phyloP scores from a whole-genome alignment of 148 eudicot species.

The Chenopodium album region DNA sequence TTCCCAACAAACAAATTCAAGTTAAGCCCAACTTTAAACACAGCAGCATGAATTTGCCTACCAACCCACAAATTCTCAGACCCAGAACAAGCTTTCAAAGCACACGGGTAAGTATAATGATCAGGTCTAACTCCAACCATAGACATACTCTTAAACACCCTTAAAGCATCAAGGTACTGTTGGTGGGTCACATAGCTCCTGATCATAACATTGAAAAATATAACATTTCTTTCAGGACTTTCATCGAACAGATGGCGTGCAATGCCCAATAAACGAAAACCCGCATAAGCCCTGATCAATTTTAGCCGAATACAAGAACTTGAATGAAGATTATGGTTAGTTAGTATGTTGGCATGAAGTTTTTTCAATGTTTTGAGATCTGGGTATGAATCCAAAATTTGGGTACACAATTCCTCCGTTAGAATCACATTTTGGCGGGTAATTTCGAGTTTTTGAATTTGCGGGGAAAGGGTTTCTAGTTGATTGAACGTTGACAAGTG shows the following conservation, averaged over 20 bases:
- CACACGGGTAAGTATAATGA: slow-evolving; percentile 77
- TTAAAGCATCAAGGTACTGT: slow-evolving; percentile 48
- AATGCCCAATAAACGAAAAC: slow-evolving; percentile 38
- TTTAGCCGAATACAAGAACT: slow-evolving; percentile 57
- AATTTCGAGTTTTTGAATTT: slow-evolving; percentile 4
- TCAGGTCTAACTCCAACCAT: slow-evolving; percentile 44
- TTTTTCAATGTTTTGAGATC: slow-evolving; percentile 50
- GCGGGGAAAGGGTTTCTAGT: slow-evolving; percentile 9
- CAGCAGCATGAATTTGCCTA: slow-evolving; percentile 52
- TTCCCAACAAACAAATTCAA: slow-evolving; percentile 57
- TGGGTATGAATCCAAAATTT: slow-evolving; percentile 57
- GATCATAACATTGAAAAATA: slow-evolving; percentile 76
- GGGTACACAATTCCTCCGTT: slow-evolving; percentile 39
- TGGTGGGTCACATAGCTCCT: slow-evolving; percentile 70
- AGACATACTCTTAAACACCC: slow-evolving; percentile 46
- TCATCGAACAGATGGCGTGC: slow-evolving; percentile 70
- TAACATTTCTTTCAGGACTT: slow-evolving; percentile 53
- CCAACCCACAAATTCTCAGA: slow-evolving; percentile 52
- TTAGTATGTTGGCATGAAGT: slow-evolving; percentile 51
- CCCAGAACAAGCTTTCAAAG: slow-evolving; percentile 67
- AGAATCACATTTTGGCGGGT: slow-evolving; percentile 25
- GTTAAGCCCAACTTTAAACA: slow-evolving; percentile 49
- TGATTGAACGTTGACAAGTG: slow-evolving; percentile 40
- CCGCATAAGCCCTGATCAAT: slow-evolving; percentile 68
- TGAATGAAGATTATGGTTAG: slow-evolving; percentile 37